These are phyloP conservation scores for Albugo laibachii DNA, from an alignment of 352 stramenopile species.

Conservation along the genomic window DNA sequence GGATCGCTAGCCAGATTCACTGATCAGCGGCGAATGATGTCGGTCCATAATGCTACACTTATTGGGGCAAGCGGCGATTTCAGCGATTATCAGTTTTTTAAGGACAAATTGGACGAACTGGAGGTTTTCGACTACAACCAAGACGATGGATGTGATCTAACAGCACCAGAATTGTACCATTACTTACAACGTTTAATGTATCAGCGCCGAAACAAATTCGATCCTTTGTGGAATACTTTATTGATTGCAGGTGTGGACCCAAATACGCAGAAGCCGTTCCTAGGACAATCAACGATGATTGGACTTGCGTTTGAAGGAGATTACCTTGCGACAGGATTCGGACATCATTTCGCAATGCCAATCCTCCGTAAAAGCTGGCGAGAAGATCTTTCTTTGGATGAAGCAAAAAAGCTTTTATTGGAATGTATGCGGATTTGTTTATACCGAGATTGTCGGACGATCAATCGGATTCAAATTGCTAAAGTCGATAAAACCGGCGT, in stretches of 20 bases:
- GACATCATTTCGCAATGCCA: constrained; percentile 91
- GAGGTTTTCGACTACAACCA: constrained; percentile 91
- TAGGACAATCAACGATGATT: constrained; percentile 95
- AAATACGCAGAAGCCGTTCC: constrained; percentile 81
- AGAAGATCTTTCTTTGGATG: constrained; percentile 83
- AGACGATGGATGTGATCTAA: constrained; percentile 88
- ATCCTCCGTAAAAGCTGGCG: constrained; percentile 91
- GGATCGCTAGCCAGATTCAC: constrained; percentile 96
- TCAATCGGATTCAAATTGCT: constrained; percentile 95
- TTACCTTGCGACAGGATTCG: constrained; percentile 94
- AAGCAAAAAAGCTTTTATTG: constrained; percentile 88
- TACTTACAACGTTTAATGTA: constrained; percentile 97
- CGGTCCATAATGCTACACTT: constrained; percentile 84
- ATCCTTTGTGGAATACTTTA: constrained; percentile 97
- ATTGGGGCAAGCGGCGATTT: constrained; percentile 93
- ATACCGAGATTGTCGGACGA: constrained; percentile 96
- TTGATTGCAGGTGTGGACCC: constrained; percentile 88
- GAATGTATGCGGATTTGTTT: constrained; percentile 96
- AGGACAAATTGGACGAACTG: constrained; percentile 87
- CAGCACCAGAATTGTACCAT: constrained; percentile 88
- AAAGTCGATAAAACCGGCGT: constrained; percentile 82
- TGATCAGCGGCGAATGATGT: constrained; percentile 72
- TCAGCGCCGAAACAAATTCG: constrained; percentile 96
- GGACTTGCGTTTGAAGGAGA: constrained; percentile 94
- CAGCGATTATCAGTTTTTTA: constrained; percentile 94